These are phyloP conservation scores for Lathyrus sativus DNA, from an alignment of 306 rosid genomes.

Conservation along the genomic window DNA sequence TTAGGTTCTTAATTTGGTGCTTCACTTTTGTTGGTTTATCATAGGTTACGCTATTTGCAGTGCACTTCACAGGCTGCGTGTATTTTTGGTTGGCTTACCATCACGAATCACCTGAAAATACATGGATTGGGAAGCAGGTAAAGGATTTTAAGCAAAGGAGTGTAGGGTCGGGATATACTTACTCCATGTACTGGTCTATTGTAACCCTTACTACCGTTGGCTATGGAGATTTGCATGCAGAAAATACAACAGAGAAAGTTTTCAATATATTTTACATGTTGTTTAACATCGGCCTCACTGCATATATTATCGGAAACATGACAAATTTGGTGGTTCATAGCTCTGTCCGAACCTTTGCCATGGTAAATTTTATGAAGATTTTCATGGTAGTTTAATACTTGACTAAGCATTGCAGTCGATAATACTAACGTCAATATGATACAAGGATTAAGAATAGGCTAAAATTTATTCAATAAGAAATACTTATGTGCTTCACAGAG, in stretches of 20 bases:
- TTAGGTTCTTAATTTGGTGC: constrained; percentile 12
- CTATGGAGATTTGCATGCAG: constrained; percentile 88
- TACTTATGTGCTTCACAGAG: constrained; percentile 50
- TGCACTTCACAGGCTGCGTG: constrained; percentile 87
- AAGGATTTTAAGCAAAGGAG: constrained; percentile 51
- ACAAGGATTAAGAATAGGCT: background rate
- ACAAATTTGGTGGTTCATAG: constrained; percentile 79
- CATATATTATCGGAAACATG: constrained; percentile 91
- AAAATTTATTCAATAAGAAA: constrained; percentile 18
- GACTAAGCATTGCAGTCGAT: constrained; percentile 19
- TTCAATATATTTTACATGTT: constrained; percentile 73
- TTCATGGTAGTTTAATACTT: constrained; percentile 15
- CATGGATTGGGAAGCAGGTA: constrained; percentile 72
- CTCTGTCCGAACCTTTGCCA: constrained; percentile 61
- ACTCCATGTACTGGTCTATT: constrained; percentile 81
- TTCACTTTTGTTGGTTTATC: constrained; percentile 33
- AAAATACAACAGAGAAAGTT: constrained; percentile 68
- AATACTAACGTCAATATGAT: constrained; percentile 22
- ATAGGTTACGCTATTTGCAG: constrained; percentile 80
- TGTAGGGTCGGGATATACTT: constrained; percentile 66
- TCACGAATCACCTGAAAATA: constrained; percentile 46
- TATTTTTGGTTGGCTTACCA: constrained; percentile 74
- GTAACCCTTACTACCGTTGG: constrained; percentile 88
- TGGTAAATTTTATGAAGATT: constrained; percentile 34
- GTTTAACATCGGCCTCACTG: constrained; percentile 85